Evolutionary conservation across 2,329 filamentous ascomycete genomes (phyloP), one percentile per base, ranked within the genome.

Genomic region (Colletotrichum cuscutae): DNA sequence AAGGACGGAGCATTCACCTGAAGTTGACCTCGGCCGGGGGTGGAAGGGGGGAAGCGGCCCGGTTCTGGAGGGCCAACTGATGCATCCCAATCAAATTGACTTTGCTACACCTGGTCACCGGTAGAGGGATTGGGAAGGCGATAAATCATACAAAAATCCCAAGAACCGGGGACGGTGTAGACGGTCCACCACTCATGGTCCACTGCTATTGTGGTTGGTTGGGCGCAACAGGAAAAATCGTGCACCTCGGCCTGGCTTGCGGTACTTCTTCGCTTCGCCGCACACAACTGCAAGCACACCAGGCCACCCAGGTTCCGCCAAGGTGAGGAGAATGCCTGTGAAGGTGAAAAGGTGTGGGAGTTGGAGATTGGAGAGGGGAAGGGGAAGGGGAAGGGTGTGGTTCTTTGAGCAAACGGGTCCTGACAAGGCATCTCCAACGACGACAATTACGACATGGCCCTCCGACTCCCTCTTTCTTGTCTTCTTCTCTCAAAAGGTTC

Each of bases 91-190:
- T 72, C 69, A 64, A 68, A 64, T 53, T 15, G 30, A 22, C 49
- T 66, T 37, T 28, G 37, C 59, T 54, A 53, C 69, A 69, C 69
- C 69, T 54, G 65, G 69, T 69, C 69, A 64, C 69, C 65, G 69
- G 69, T 72, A 37, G 62, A 68, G 46, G 59, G 11, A 69, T 69
- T 72, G 37, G 69, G 69, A 72, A 72, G 69, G 61, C 66, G 65
- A 54, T 56, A 19, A 42, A n/a, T 46, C 9, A 24, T 6, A 30
- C 46, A 30, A 59, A 52, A 37, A 63, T 68, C 65, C 59, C 69
- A 60, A 72, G 69, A 72, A 72, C 69, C 69, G 65, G 69, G 65
- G 65, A 68, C 52, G 46, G 52, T 9, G 28, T 5, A 42, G 54
- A 57, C 37, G 22, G 37, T 28, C 69, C 69, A 64, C 58, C 60